These are phyloP conservation scores for Phytomonas sp. DNA, from an alignment of 208 protist species.

Conservation along the genomic window DNA sequence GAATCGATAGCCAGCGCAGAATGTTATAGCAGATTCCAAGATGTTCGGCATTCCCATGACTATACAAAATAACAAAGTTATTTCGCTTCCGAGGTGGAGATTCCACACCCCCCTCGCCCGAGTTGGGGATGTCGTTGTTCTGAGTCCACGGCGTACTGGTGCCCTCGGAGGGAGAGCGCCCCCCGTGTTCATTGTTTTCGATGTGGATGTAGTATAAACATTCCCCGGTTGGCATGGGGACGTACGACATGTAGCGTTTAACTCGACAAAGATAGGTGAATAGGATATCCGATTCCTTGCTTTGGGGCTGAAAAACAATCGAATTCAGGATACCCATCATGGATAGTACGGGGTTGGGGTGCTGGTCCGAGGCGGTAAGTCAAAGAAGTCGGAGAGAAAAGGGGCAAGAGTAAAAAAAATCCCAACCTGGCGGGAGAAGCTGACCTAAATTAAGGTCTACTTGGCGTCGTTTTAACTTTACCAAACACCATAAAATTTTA, in stretches of 20 bases:
- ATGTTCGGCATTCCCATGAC: slow-evolving; percentile 74
- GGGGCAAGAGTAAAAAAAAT: not conserved
- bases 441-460: not conserved
- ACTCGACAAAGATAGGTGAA: slow-evolving; percentile 6
- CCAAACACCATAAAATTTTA: not conserved
- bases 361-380: not conserved
- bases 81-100: not conserved
- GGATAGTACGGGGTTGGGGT: not conserved
- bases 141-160: not conserved
- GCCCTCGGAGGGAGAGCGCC: not conserved
- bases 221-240: slow-evolving; percentile 16
- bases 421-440: not conserved
- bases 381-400: not conserved
- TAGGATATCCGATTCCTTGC: slow-evolving; percentile 19
- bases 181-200: not conserved
- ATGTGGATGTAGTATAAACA: slow-evolving; percentile 26
- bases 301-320: slow-evolving; percentile 57
- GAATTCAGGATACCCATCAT: slow-evolving; percentile 4
- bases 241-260: slow-evolving; percentile 30
- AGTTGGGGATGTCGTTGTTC: not conserved
- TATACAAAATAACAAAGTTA: slow-evolving; percentile 44
- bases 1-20: slow-evolving; percentile 18
- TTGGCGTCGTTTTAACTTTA: not conserved
- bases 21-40: slow-evolving; percentile 29
- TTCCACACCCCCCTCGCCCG: not conserved